A percentile compares a stretch with the other conserved stretches of the same genome.
These are phyloP conservation scores for Nicotiana undulata DNA, from an alignment of 257 asterid genomes.

Conservation along the genomic window DNA sequence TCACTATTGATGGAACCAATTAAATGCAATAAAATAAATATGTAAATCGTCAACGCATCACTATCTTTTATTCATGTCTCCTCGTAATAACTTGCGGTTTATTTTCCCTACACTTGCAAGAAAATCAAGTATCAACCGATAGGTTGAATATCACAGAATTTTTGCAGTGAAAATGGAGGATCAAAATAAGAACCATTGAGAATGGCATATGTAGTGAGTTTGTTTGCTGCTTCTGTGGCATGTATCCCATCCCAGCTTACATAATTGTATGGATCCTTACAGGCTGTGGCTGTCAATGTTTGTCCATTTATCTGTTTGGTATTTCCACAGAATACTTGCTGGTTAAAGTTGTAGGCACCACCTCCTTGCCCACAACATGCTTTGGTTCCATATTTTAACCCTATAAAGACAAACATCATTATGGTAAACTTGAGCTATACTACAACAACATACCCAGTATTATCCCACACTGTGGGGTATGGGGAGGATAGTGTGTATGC, in stretches of 20 bases:
- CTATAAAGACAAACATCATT: conserved; percentile 17
- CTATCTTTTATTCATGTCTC: not conserved
- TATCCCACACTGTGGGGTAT: too few relatives aligned
- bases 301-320: conserved; percentile 22
- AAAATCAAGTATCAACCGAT: conserved; percentile 17
- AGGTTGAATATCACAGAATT: conserved; percentile 42
- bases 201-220: conserved; percentile 46
- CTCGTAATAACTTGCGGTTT: not conserved
- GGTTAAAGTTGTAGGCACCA: conserved; percentile 54
- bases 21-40: not conserved
- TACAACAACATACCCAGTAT: too few relatives aligned
- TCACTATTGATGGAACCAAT: not conserved
- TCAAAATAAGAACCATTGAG: conserved; percentile 43
- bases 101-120: not conserved
- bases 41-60: not conserved
- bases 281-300: conserved; percentile 40
- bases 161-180: conserved; percentile 40
- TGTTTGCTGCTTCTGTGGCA: conserved; percentile 84
- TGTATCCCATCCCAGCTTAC: conserved; percentile 81
- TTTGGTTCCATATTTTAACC: conserved; percentile 56
- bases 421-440: not conserved
- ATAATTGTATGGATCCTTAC: conserved; percentile 55
- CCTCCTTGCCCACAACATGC: conserved; percentile 83
- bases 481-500: too few relatives aligned
- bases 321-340: conserved; percentile 28